Percentiles rank a stretch among this genome's conserved stretches.
These are phyloP conservation scores for Cadophora gregata DNA, from an alignment of 2,329 filamentous ascomycete genomes.

Conservation along the genomic window DNA sequence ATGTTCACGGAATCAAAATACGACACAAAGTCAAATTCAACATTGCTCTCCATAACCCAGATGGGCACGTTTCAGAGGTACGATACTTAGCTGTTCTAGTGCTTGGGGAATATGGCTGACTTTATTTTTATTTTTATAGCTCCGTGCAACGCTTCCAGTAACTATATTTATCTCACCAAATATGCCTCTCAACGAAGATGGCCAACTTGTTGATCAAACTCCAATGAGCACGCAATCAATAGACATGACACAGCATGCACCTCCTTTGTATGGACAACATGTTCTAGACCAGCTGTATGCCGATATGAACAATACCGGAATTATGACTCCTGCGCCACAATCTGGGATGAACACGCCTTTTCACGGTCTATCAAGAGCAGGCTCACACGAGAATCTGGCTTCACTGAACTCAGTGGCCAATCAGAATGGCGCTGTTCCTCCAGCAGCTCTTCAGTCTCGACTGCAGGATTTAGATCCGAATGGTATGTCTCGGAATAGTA, in stretches of 20 bases:
- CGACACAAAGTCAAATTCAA: constrained; percentile 92
- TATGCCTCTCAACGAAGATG: constrained; percentile 85
- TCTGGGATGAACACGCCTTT: constrained; percentile 85
- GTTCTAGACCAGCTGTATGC: constrained; percentile 89
- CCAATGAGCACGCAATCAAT: constrained; percentile 54
- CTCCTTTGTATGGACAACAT: constrained; percentile 92
- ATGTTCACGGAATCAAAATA: constrained; percentile 87
- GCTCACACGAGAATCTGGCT: constrained; percentile 81
- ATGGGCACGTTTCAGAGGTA: constrained; percentile 91
- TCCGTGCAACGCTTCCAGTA: constrained; percentile 87
- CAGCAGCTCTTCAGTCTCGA: constrained; percentile 64
- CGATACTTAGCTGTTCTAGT: constrained; percentile 39
- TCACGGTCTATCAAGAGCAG: constrained; percentile 71
- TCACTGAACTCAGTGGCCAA: constrained; percentile 58
- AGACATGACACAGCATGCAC: constrained; percentile 68
- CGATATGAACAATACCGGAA: constrained; percentile 80
- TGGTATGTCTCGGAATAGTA: constrained; percentile 52
- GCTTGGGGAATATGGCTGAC: constrained; percentile 27
- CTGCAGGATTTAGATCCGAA: constrained; percentile 77
- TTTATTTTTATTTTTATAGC: no score
- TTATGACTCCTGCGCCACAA: constrained; percentile 74
- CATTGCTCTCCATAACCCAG: constrained; percentile 90
- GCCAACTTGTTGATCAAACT: constrained; percentile 73
- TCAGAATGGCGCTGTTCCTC: constrained; percentile 50
- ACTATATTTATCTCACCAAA: constrained; percentile 96